A percentile compares a stretch with the other conserved stretches of the same genome.
phyloP scores from a whole-genome alignment of 139 green algal species.

The Micromonas pusilla region DNA sequence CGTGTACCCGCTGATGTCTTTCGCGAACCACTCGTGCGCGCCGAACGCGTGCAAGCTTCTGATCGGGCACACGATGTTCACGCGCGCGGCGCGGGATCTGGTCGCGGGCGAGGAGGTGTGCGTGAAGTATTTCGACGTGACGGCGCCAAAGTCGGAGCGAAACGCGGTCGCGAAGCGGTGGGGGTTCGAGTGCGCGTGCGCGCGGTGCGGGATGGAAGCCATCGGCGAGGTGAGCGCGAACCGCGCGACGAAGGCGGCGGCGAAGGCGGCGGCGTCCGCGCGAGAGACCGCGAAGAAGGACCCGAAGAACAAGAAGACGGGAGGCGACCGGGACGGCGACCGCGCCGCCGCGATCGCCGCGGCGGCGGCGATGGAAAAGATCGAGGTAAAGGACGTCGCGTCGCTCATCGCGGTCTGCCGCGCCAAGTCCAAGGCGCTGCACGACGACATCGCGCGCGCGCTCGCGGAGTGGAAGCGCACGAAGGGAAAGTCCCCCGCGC shows the following conservation, averaged over 20 bases:
- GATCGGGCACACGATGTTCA: slow-evolving; percentile 2
- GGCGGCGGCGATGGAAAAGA: not conserved
- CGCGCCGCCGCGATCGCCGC: not conserved
- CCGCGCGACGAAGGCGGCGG: not conserved
- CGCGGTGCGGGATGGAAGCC: not conserved
- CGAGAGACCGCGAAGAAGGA: not conserved
- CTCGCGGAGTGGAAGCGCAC: not conserved
- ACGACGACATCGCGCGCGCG: not conserved
- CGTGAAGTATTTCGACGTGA: slow-evolving; percentile 10
- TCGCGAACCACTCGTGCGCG: not conserved
- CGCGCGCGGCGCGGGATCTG: not conserved
- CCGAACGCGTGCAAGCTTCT: not conserved
- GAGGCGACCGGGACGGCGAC: not conserved
- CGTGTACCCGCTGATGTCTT: not conserved
- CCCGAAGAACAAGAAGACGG: not conserved
- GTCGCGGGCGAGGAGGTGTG: not conserved
- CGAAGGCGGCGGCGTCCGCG: not conserved
- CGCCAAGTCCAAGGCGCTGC: not conserved
- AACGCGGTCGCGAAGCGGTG: not conserved
- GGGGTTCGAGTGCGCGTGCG: slow-evolving; percentile 3
- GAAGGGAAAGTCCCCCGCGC: not conserved
- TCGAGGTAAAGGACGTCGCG: not conserved
- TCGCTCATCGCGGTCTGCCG: not conserved
- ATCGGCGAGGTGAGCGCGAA: not conserved
- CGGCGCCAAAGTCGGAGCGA: not conserved